These are phyloP conservation scores for Garcia nutans DNA, from an alignment of 345 rosid species.

Conservation along the genomic window DNA sequence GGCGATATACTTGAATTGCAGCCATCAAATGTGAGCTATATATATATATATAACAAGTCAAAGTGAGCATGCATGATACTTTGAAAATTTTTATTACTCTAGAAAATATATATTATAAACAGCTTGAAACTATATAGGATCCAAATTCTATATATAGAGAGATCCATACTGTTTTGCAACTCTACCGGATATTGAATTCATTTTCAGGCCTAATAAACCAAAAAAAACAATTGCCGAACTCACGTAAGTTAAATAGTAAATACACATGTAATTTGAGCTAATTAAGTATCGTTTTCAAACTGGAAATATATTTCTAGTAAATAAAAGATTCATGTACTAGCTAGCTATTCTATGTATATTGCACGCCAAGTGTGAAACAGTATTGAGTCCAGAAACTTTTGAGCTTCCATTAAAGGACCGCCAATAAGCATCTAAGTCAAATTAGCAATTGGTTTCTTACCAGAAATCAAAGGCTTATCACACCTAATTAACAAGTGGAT, in stretches of 20 bases:
- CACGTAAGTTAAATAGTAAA: too few species aligned
- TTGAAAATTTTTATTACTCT: background rate
- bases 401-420: slow-evolving; percentile 9
- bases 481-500: slow-evolving; percentile 9
- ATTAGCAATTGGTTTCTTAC: slow-evolving; percentile 24
- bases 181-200: too few species aligned
- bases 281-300: background rate
- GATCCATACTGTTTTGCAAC: too few species aligned
- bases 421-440: slow-evolving; percentile 18
- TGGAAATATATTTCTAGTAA: background rate
- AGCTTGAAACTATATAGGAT: slow-evolving; percentile 9
- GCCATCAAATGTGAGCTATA: slow-evolving; percentile 12
- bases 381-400: background rate
- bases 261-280: too few species aligned
- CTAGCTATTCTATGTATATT: too few species aligned
- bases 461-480: slow-evolving; percentile 31
- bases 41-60: slow-evolving; percentile 1
- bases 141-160: too few species aligned
- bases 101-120: background rate
- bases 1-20: background rate
- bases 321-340: background rate
- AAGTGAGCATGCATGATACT: slow-evolving; percentile 12
- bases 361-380: slow-evolving; percentile 30
- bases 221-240: too few species aligned
- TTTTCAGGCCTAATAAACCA: too few species aligned